These are phyloP conservation scores for Venturia oleaginea DNA, from an alignment of 2,329 filamentous ascomycete genomes.

Conservation along the genomic window DNA sequence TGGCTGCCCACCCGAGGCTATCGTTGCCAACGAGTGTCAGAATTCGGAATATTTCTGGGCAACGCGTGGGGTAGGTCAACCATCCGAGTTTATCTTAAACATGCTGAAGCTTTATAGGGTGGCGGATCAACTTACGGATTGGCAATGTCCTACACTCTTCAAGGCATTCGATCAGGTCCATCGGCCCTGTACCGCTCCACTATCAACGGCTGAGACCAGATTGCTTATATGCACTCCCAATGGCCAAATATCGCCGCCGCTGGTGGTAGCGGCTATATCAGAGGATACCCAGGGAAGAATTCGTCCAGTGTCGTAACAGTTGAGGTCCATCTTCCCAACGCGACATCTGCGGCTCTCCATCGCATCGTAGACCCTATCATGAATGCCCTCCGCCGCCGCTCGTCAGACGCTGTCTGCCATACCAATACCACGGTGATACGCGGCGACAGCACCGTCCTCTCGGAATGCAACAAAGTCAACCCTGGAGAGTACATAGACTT, in stretches of 20 bases:
- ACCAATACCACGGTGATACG: background rate
- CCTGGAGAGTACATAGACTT: slow-evolving; percentile 5
- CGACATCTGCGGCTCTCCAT: background rate
- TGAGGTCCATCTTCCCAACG: background rate
- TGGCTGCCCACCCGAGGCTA: slow-evolving; percentile 19
- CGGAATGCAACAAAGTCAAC: background rate
- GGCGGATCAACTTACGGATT: slow-evolving; percentile 14
- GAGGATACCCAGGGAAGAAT: slow-evolving; percentile 2
- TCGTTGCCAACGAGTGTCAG: slow-evolving; percentile 27
- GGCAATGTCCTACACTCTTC: slow-evolving; percentile 7
- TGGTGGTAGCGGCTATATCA: slow-evolving; percentile 12
- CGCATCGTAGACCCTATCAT: slow-evolving; percentile 11
- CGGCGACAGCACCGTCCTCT: background rate
- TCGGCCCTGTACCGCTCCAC: background rate
- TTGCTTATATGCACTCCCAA: slow-evolving; percentile 9
- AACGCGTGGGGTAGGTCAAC: slow-evolving; percentile 10
- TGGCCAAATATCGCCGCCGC: slow-evolving; percentile 10
- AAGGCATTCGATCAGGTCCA: slow-evolving; percentile 10
- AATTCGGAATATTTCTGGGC: slow-evolving; percentile 13
- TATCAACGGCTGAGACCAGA: slow-evolving; percentile 7
- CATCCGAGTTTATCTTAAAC: background rate
- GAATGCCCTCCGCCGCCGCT: background rate
- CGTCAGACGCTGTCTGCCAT: background rate
- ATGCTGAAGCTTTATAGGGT: background rate
- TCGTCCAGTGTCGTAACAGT: background rate